Evolutionary conservation across 2,329 filamentous ascomycete species (phyloP).

Genomic region (Colletotrichum eleusines): DNA sequence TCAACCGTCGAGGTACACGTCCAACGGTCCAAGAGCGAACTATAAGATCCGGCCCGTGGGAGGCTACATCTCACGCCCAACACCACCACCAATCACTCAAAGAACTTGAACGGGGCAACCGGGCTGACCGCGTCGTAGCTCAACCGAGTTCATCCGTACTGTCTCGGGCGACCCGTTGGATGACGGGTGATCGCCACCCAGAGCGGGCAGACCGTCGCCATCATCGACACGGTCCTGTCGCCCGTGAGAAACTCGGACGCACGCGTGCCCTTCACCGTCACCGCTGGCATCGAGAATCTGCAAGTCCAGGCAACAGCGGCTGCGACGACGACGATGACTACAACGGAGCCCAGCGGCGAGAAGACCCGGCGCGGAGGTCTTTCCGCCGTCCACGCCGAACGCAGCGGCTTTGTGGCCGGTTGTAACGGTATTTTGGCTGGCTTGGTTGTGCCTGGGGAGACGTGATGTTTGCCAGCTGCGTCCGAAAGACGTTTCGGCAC

Average conservation of each 20-base stretch:
- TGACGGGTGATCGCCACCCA: not conserved
- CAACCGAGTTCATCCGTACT: constrained; percentile 17
- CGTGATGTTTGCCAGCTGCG: not conserved
- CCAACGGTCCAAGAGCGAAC: not conserved
- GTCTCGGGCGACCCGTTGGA: not conserved
- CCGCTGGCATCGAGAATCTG: constrained; percentile 54
- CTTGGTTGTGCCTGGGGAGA: constrained; percentile 43
- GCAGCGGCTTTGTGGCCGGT: constrained; percentile 50
- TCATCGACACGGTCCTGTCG: not conserved
- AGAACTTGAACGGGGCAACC: not conserved
- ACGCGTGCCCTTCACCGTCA: constrained; percentile 52
- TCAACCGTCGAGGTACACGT: constrained; percentile 45
- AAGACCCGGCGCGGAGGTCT: constrained; percentile 31
- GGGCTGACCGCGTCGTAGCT: constrained; percentile 1
- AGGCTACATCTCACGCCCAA: not conserved
- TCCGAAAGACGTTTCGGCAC: not conserved
- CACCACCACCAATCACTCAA: not conserved
- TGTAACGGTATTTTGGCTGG: constrained; percentile 53
- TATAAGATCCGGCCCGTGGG: not conserved
- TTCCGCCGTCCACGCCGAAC: constrained; percentile 44
- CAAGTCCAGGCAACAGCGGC: constrained; percentile 15
- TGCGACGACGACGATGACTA: not conserved
- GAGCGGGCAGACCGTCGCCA: constrained; percentile 1
- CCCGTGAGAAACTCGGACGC: constrained; percentile 38
- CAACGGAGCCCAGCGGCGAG: constrained; percentile 13